These are phyloP conservation scores for Hordeum pubiflorum DNA, from an alignment of 202 grass and related monocot species.

Conservation along the genomic window DNA sequence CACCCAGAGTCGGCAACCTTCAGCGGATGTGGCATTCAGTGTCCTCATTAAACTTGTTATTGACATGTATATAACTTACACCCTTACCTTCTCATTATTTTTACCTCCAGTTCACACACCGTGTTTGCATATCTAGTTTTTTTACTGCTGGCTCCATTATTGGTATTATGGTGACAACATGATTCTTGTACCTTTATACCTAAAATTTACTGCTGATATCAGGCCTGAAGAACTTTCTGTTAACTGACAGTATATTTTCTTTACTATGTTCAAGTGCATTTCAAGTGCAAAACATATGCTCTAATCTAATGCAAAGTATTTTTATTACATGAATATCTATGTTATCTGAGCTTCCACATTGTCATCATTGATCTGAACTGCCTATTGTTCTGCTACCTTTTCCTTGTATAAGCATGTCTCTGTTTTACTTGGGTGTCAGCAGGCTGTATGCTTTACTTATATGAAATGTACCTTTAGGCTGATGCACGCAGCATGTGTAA, in stretches of 20 bases:
- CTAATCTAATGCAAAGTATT: not conserved
- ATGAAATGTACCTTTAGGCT: constrained; percentile 11
- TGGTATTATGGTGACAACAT: not conserved
- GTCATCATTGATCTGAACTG: not conserved
- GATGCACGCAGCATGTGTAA: not conserved
- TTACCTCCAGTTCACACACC: constrained; percentile 14
- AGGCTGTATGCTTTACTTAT: not conserved
- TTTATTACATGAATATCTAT: constrained; percentile 6
- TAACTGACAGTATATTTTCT: not conserved
- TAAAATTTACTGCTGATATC: not conserved
- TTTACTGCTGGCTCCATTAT: not conserved
- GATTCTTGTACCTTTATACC: not conserved
- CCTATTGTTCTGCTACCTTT: not conserved
- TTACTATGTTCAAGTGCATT: not conserved
- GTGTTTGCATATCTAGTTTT: constrained; percentile 4
- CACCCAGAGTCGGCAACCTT: constrained; percentile 70
- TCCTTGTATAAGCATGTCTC: constrained; percentile 7
- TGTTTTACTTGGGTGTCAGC: not conserved
- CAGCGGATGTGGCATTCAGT: constrained; percentile 85
- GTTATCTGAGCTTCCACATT: not conserved
- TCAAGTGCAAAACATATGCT: not conserved
- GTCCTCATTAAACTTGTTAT: constrained; percentile 99
- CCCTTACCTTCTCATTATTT: constrained; percentile 18
- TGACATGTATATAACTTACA: constrained; percentile 71
- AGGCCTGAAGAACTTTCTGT: not conserved